phyloP scores from a whole-genome alignment of 768 basidiomycete genomes.

The Chalciporus piperatus region DNA sequence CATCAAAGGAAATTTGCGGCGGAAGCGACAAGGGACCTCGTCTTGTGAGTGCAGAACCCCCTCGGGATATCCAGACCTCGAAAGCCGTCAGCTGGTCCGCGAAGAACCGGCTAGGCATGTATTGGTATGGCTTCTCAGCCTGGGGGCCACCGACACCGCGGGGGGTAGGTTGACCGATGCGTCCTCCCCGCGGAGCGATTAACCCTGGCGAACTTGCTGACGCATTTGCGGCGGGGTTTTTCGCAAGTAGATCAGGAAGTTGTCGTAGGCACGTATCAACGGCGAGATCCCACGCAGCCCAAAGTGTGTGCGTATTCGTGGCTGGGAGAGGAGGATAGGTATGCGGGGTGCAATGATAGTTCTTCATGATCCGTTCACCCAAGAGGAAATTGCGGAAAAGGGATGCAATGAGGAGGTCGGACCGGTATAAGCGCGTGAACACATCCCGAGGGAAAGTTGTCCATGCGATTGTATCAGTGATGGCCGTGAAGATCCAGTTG shows the following conservation, averaged over 20 bases:
- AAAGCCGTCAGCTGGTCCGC: slow-evolving; percentile 95
- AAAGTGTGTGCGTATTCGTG: slow-evolving; percentile 95
- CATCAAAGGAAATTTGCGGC: slow-evolving; percentile 35
- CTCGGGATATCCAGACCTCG: slow-evolving; percentile 96
- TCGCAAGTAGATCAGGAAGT: slow-evolving; percentile 75
- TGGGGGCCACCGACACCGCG: slow-evolving; percentile 23
- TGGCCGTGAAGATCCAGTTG: slow-evolving; percentile 99
- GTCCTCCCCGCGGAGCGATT: slow-evolving; percentile 7
- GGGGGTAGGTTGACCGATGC: slow-evolving; percentile 13
- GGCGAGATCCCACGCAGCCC: slow-evolving; percentile 98
- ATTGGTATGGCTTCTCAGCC: slow-evolving; percentile 57
- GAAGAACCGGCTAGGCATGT: slow-evolving; percentile 89
- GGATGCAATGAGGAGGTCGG: slow-evolving; percentile 93
- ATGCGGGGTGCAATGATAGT: slow-evolving; percentile 95
- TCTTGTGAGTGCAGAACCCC: slow-evolving; percentile 79
- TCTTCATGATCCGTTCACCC: slow-evolving; percentile 97
- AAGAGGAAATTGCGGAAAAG: slow-evolving; percentile 96
- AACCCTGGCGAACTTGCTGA: slow-evolving; percentile 23
- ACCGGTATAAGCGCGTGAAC: slow-evolving; percentile 91
- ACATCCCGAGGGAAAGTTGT: slow-evolving; percentile 92
- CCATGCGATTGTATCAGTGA: slow-evolving; percentile 99
- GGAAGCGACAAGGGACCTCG: slow-evolving; percentile 75
- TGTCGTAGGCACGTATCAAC: slow-evolving; percentile 93
- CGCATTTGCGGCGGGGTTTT: slow-evolving; percentile 26
- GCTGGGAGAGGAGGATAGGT: slow-evolving; percentile 88